Conservation (phyloP, 306 rosid genomes). For the Lathyrus oleraceus region DNA sequence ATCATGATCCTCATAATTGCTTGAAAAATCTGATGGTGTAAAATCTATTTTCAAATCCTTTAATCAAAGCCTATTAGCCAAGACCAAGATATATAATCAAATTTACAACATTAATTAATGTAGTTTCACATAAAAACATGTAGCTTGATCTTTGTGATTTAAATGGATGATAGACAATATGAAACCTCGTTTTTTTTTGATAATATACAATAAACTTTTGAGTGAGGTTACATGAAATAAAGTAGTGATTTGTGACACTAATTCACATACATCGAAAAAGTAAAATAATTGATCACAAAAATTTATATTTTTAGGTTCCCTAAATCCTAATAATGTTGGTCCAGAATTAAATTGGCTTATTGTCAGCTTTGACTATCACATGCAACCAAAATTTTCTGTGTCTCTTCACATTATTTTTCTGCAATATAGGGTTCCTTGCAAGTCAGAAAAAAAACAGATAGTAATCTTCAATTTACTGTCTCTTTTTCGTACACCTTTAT, state of each 20-base stretch:
- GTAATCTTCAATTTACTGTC: slow-evolving; percentile 36
- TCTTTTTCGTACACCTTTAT: slow-evolving; percentile 22
- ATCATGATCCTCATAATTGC: no score
- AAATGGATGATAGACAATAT: neutral
- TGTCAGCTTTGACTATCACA: slow-evolving; percentile 34
- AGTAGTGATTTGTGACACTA: slow-evolving; percentile 3
- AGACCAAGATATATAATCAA: neutral
- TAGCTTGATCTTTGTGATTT: neutral
- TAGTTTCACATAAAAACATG: neutral
- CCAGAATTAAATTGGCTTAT: slow-evolving; percentile 32
- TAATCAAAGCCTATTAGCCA: no score
- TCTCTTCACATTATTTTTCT: slow-evolving; percentile 26
- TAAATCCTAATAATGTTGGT: slow-evolving; percentile 24
- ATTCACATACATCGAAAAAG: neutral
- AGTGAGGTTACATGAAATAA: neutral
- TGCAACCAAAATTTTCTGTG: slow-evolving; percentile 22
- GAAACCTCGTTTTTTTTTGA: no score
- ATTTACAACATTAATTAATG: neutral
- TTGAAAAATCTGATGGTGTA: no score
- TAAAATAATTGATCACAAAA: neutral
- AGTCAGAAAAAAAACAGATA: slow-evolving; percentile 43
- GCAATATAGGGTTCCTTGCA: slow-evolving; percentile 28
- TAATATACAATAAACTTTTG: neutral
- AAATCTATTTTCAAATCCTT: no score
- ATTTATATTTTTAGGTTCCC: slow-evolving; percentile 7